Percentiles rank a stretch among this genome's conserved stretches.
These are phyloP conservation scores for Echeveria elegans DNA, from an alignment of 164 flowering plant genomes.

Conservation along the genomic window DNA sequence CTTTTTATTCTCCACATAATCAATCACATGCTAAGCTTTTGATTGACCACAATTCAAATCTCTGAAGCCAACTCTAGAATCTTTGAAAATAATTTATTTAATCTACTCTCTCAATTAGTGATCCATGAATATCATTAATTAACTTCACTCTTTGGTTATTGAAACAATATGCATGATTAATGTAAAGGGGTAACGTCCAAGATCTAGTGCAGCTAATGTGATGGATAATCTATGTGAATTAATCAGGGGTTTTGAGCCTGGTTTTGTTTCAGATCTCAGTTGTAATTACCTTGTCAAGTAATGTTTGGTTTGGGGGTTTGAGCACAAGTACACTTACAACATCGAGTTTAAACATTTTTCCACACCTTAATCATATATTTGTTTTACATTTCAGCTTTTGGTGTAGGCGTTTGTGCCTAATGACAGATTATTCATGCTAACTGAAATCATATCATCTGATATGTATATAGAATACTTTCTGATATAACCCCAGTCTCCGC, in stretches of 20 bases:
- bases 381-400: no score
- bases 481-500: no score
- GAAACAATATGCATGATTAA: background rate
- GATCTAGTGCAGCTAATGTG: background rate
- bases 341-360: background rate
- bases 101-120: background rate
- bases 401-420: no score
- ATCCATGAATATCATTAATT: background rate
- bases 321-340: background rate
- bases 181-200: background rate
- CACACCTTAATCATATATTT: background rate
- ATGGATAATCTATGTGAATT: background rate
- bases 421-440: no score
- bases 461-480: no score
- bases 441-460: no score
- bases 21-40: background rate
- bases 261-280: slow-evolving; percentile 1
- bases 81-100: background rate
- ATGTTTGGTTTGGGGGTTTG: background rate
- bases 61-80: background rate
- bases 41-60: background rate
- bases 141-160: background rate
- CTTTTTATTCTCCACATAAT: background rate
- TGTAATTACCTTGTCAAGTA: background rate
- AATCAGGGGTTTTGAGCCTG: background rate